Percentiles rank a stretch among this genome's conserved stretches.
phyloP scores from a whole-genome alignment of 495 filamentous ascomycete genomes.

The Aspergillus carlsbadensis region DNA sequence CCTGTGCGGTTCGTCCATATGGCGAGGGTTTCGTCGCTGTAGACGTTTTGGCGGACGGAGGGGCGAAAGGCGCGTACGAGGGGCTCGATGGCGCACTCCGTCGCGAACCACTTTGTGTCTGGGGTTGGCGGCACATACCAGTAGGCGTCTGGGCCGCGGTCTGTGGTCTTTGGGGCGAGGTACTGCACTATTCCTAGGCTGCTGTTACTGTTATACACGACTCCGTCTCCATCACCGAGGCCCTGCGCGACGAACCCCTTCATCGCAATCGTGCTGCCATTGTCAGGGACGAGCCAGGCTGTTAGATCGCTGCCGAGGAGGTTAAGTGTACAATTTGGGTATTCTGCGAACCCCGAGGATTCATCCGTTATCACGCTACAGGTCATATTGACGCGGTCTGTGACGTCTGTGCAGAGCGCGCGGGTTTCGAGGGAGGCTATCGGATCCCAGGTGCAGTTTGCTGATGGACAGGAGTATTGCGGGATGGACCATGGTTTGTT shows the following conservation, averaged over 20 bases:
- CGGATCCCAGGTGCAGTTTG: slow-evolving; percentile 22
- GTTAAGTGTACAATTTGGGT: slow-evolving; percentile 3
- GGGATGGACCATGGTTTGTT: slow-evolving; percentile 15
- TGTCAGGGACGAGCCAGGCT: neutral
- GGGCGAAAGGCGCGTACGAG: slow-evolving; percentile 14
- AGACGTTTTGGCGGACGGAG: slow-evolving; percentile 1
- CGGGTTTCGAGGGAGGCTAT: slow-evolving; percentile 11
- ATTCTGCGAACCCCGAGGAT: neutral
- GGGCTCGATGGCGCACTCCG: slow-evolving; percentile 16
- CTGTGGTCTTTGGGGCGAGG: neutral
- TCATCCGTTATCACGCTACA: neutral
- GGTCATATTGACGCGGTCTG: slow-evolving; percentile 1
- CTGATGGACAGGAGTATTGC: slow-evolving; percentile 15
- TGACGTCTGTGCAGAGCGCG: slow-evolving; percentile 16
- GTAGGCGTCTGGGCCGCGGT: too few relatives aligned
- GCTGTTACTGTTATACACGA: too few relatives aligned
- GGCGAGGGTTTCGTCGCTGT: slow-evolving; percentile 8
- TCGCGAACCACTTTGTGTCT: slow-evolving; percentile 7
- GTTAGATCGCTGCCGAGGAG: slow-evolving; percentile 6
- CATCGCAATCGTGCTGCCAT: neutral
- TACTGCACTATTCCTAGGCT: too few relatives aligned
- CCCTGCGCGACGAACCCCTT: neutral
- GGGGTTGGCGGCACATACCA: neutral
- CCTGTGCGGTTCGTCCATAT: slow-evolving; percentile 1
- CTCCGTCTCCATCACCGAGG: too few relatives aligned